Percentiles rank a stretch among this genome's conserved stretches.
Conservation (phyloP, 2,329 filamentous ascomycete genomes). For the Scedosporium aurantiacum region DNA sequence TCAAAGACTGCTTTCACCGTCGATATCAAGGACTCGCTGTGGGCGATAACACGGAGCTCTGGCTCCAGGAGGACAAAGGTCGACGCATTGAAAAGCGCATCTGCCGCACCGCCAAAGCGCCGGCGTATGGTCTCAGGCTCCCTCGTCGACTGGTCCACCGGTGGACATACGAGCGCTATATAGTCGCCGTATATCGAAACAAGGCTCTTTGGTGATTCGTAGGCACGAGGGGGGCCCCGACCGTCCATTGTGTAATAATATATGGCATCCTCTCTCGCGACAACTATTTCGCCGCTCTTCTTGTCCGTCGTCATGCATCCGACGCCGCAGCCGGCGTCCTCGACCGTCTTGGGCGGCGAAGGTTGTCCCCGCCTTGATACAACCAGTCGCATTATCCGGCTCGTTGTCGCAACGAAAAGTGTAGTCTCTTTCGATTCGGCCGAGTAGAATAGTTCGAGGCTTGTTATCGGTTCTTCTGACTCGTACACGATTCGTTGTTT, state of each 20-base stretch:
- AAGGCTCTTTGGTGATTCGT: slow-evolving; percentile 80
- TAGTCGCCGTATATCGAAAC: slow-evolving; percentile 76
- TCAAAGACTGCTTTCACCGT: slow-evolving; percentile 70
- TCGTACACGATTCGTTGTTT: slow-evolving; percentile 93
- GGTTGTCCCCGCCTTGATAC: slow-evolving; percentile 85
- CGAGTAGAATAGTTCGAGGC: slow-evolving; percentile 63
- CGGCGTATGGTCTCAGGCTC: slow-evolving; percentile 52
- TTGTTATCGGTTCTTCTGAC: slow-evolving; percentile 91
- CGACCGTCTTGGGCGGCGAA: slow-evolving; percentile 75
- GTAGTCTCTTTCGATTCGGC: slow-evolving; percentile 47
- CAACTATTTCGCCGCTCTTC: slow-evolving; percentile 70
- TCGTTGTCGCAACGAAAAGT: slow-evolving; percentile 86
- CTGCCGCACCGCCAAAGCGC: slow-evolving; percentile 62
- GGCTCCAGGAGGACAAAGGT: slow-evolving; percentile 89
- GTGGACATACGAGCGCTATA: slow-evolving; percentile 75
- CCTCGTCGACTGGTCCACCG: slow-evolving; percentile 16
- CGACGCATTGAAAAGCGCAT: slow-evolving; percentile 74
- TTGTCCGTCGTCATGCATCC: slow-evolving; percentile 88
- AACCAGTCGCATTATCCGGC: slow-evolving; percentile 72
- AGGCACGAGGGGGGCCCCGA: slow-evolving; percentile 77
- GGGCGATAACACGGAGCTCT: slow-evolving; percentile 78
- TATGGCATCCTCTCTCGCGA: slow-evolving; percentile 90
- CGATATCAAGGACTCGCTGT: slow-evolving; percentile 74
- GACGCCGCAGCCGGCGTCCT: slow-evolving; percentile 82
- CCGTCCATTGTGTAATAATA: slow-evolving; percentile 86